Conservation (phyloP, 768 basidiomycete species). For the Xerocomellus dryophilus region DNA sequence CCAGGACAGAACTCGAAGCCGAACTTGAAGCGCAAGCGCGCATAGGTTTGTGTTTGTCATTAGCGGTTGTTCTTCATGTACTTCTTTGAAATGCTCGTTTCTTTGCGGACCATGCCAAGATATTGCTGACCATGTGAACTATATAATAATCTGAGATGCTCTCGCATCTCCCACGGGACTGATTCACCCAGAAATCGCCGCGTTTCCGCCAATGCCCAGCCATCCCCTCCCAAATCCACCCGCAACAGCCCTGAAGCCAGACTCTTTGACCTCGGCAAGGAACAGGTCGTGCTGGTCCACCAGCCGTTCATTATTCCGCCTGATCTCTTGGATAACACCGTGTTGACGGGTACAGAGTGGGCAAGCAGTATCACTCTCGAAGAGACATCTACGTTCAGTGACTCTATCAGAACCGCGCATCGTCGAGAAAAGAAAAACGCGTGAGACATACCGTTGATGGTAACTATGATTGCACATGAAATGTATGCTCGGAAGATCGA, state of each 20-base stretch:
- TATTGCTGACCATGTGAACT: not conserved
- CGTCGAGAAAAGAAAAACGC: not conserved
- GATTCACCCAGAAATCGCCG: conserved; percentile 1
- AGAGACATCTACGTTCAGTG: conserved; percentile 61
- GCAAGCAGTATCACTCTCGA: conserved; percentile 86
- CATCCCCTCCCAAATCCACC: conserved; percentile 67
- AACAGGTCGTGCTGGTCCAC: conserved; percentile 82
- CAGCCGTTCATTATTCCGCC: conserved; percentile 78
- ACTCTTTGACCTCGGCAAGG: conserved; percentile 67
- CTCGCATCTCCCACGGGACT: not conserved
- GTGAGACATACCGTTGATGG: conserved; percentile 65
- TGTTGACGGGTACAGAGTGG: conserved; percentile 86
- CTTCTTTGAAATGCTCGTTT: not conserved
- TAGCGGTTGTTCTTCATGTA: not conserved
- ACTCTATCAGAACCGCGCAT: not conserved
- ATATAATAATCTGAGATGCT: not conserved
- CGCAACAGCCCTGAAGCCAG: conserved; percentile 70
- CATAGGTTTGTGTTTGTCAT: conserved; percentile 7
- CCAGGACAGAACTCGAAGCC: conserved; percentile 30
- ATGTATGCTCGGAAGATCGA: conserved; percentile 91
- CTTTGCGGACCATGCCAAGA: not conserved
- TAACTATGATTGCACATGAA: conserved; percentile 99
- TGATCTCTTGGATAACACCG: conserved; percentile 84
- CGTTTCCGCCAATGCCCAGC: conserved; percentile 29
- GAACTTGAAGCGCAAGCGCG: conserved; percentile 53